Percentiles rank a stretch among this genome's conserved stretches.
Evolutionary conservation across 305 asterid species (phyloP).

Genomic region (Fraxinus latifolia): DNA sequence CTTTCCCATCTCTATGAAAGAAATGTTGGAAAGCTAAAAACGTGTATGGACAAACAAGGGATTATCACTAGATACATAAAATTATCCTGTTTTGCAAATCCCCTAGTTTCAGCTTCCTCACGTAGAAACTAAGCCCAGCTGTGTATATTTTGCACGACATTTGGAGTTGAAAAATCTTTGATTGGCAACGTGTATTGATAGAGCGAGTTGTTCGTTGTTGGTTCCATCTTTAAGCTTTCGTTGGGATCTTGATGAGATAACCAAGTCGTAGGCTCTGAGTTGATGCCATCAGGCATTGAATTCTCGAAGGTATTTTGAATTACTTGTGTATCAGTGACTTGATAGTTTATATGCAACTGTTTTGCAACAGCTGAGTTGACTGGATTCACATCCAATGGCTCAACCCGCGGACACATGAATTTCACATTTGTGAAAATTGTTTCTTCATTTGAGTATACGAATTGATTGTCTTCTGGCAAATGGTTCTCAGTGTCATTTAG

Average conservation of each 20-base stretch:
- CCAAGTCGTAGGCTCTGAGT: background rate
- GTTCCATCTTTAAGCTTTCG: background rate
- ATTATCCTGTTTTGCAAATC: background rate
- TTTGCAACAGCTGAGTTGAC: background rate
- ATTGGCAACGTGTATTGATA: background rate
- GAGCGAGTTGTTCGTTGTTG: background rate
- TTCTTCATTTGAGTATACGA: background rate
- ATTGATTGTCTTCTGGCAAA: constrained; percentile 17
- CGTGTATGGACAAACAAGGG: background rate
- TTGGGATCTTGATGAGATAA: background rate
- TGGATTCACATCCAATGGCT: background rate
- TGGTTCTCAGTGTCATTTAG: constrained; percentile 10
- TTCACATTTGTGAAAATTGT: background rate
- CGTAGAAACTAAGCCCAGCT: background rate
- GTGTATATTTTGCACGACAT: background rate
- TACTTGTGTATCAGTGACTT: background rate
- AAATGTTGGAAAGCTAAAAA: background rate
- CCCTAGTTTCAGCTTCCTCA: background rate
- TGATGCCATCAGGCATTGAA: background rate
- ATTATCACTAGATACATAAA: background rate
- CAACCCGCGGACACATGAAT: background rate
- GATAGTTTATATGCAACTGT: background rate
- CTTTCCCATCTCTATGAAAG: constrained; percentile 9
- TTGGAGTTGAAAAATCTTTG: background rate
- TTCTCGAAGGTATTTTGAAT: background rate